phyloP scores from a whole-genome alignment of 441 rosid species.

The Populus hybrid region DNA sequence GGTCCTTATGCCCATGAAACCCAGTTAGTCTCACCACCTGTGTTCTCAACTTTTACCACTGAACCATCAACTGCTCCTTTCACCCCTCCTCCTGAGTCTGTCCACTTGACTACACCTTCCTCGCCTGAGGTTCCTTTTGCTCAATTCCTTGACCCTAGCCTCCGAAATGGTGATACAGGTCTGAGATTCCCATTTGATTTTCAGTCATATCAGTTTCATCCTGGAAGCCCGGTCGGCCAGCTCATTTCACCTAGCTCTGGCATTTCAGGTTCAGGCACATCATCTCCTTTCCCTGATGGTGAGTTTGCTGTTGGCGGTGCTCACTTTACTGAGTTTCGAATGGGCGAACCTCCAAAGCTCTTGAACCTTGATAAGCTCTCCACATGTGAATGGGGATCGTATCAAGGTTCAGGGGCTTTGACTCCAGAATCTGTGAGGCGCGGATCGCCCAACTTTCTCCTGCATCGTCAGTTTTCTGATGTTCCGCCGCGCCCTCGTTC shows the following conservation, averaged over 20 bases:
- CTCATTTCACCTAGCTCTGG: conserved; percentile 89
- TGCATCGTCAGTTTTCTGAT: conserved; percentile 31
- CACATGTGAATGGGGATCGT: conserved; percentile 37
- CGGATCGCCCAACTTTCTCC: conserved; percentile 32
- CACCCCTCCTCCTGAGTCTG: conserved; percentile 84
- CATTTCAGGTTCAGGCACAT: conserved; percentile 78
- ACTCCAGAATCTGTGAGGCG: conserved; percentile 49
- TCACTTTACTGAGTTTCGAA: conserved; percentile 54
- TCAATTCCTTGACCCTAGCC: conserved; percentile 58
- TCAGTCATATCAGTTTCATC: conserved; percentile 78
- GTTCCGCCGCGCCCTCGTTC: conserved; percentile 20
- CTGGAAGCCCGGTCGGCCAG: conserved; percentile 94
- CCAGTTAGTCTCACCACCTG: conserved; percentile 93
- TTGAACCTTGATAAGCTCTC: conserved; percentile 54
- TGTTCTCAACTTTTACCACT: conserved; percentile 80
- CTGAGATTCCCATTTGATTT: conserved; percentile 62
- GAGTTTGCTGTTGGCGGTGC: conserved; percentile 39
- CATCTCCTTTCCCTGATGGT: conserved; percentile 88
- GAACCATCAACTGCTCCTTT: conserved; percentile 96
- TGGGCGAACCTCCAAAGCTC: conserved; percentile 61
- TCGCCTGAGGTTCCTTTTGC: conserved; percentile 98
- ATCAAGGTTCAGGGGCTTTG: conserved; percentile 44
- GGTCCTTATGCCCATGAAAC: conserved; percentile 96
- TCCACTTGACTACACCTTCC: conserved; percentile 83
- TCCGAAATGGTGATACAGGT: conserved; percentile 33